Conservation (phyloP, 2,329 filamentous ascomycete genomes). For the Calonectria pteridis region DNA sequence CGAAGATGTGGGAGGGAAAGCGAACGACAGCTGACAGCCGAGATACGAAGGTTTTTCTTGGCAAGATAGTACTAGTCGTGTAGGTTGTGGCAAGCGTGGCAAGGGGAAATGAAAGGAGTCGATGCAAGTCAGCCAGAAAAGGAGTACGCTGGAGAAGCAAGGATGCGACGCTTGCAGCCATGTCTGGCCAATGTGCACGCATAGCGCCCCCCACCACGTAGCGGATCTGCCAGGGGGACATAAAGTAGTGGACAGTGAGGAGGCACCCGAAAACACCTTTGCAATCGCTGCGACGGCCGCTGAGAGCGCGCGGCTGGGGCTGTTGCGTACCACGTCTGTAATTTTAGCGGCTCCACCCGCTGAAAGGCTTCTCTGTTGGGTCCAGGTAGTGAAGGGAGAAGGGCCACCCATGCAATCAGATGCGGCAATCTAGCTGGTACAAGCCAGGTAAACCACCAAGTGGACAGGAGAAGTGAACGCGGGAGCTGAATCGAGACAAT, state of each 20-base stretch:
- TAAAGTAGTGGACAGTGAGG: slow-evolving; percentile 9
- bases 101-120: slow-evolving; percentile 29
- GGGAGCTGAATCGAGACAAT: neutral
- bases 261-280: neutral
- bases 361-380: neutral
- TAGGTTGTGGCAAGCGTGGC: slow-evolving; percentile 33
- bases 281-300: neutral
- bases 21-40: slow-evolving; percentile 12
- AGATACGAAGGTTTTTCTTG: slow-evolving; percentile 9
- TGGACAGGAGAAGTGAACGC: neutral
- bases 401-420: neutral
- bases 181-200: slow-evolving; percentile 37
- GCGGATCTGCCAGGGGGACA: slow-evolving; percentile 32
- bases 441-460: neutral
- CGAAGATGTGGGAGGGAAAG: slow-evolving; percentile 15
- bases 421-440: neutral
- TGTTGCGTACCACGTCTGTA: slow-evolving; percentile 27
- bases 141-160: slow-evolving; percentile 3
- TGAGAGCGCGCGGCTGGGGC: slow-evolving; percentile 1
- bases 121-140: slow-evolving; percentile 16
- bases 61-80: slow-evolving; percentile 11
- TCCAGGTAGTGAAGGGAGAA: neutral
- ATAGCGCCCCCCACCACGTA: slow-evolving; percentile 17
- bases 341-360: slow-evolving; percentile 39
- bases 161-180: slow-evolving; percentile 14